phyloP scores from a whole-genome alignment of 805 yeast species.

The Alloascoidea hylecoeti region DNA sequence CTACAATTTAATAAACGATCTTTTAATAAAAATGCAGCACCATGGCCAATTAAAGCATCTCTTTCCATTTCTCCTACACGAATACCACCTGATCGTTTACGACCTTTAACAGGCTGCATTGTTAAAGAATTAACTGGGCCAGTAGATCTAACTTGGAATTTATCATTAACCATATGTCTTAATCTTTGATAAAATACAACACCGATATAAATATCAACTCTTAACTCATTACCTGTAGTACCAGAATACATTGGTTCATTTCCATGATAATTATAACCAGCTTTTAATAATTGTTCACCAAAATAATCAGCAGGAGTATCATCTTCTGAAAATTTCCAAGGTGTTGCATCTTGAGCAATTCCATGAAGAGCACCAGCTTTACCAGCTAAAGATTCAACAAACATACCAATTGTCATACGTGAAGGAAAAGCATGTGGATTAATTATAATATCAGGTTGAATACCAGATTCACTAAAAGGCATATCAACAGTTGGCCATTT shows the following conservation, averaged over 20 bases:
- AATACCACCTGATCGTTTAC: conserved; percentile 98
- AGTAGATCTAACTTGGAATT: conserved; percentile 97
- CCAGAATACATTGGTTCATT: conserved; percentile 99
- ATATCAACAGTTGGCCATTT: conserved; percentile 95
- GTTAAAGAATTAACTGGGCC: conserved; percentile 96
- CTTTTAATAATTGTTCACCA: conserved; percentile 76
- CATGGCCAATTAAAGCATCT: conserved; percentile 97
- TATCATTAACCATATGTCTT: conserved; percentile 99
- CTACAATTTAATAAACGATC: conserved; percentile 92
- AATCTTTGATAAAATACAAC: conserved; percentile 95
- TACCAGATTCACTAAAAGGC: conserved; percentile 95
- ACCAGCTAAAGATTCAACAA: conserved; percentile 96
- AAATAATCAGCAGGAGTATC: conserved; percentile 97
- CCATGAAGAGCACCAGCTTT: conserved; percentile 98
- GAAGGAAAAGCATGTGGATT: conserved; percentile 99
- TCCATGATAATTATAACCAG: conserved; percentile 97
- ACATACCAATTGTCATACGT: conserved; percentile 99
- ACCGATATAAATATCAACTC: conserved; percentile 93
- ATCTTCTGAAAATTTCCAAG: conserved; percentile 83
- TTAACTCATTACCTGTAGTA: conserved; percentile 92
- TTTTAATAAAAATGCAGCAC: conserved; percentile 88
- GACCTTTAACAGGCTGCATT: conserved; percentile 98
- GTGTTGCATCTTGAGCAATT: conserved; percentile 93
- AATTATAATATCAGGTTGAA: conserved; percentile 94
- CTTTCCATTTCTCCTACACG: conserved; percentile 99